These are phyloP conservation scores for Phellopilus nigrolimitatus DNA, from an alignment of 1,284 basidiomycete species.

Conservation along the genomic window DNA sequence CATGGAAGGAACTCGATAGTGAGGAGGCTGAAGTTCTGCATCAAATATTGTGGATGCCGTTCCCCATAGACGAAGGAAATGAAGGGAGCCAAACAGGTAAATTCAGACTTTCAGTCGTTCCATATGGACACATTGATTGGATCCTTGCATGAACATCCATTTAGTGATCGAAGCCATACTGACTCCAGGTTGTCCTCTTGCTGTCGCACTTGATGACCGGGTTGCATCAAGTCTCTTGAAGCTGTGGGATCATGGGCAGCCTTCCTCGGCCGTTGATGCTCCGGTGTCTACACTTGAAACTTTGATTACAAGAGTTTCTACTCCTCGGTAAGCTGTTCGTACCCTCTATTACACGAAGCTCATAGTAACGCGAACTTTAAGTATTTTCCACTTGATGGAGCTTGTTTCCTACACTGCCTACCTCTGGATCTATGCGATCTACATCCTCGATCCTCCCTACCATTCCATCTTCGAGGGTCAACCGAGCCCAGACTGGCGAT, in stretches of 20 bases:
- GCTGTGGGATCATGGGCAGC: constrained; percentile 40
- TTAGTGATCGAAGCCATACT: constrained; percentile 22
- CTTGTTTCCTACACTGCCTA: constrained; percentile 7
- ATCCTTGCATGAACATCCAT: not conserved
- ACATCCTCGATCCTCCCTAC: constrained; percentile 5
- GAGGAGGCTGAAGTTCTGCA: constrained; percentile 3
- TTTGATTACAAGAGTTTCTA: constrained; percentile 18
- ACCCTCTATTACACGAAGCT: not conserved
- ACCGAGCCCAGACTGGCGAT: constrained; percentile 2
- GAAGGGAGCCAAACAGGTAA: constrained; percentile 1
- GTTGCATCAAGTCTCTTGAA: constrained; percentile 36
- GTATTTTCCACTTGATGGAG: constrained; percentile 15
- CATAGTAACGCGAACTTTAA: not conserved
- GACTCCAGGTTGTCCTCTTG: constrained; percentile 31
- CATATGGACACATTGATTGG: not conserved
- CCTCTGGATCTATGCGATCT: constrained; percentile 5
- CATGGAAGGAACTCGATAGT: constrained; percentile 5
- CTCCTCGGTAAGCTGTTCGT: constrained; percentile 13
- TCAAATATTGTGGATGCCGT: constrained; percentile 5
- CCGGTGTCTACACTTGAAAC: constrained; percentile 30
- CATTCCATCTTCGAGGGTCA: not conserved
- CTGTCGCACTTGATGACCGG: constrained; percentile 38
- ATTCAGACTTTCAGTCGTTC: not conserved
- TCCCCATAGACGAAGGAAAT: constrained; percentile 9
- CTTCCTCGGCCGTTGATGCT: constrained; percentile 14